phyloP scores from a whole-genome alignment of 192 early-diverging fungal species.

The Linnemannia schmuckeri region DNA sequence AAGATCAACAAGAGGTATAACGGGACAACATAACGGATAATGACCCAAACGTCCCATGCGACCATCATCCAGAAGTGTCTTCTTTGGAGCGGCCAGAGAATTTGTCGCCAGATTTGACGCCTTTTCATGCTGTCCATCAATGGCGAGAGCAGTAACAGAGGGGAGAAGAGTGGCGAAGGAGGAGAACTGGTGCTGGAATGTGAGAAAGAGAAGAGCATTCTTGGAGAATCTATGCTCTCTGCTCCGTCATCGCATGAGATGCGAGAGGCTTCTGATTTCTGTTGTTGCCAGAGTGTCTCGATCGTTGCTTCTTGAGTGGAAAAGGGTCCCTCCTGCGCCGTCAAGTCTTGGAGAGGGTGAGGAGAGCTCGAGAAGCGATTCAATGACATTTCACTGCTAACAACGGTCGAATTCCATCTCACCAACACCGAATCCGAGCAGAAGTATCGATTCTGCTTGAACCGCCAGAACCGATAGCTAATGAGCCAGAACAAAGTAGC shows the following conservation, averaged over 20 bases:
- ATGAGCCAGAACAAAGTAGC: conserved; percentile 13
- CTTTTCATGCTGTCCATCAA: not conserved
- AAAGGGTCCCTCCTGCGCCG: not conserved
- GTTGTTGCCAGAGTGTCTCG: not conserved
- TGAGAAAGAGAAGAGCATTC: not conserved
- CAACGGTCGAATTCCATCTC: not conserved
- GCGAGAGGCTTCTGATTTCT: not conserved
- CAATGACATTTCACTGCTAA: not conserved
- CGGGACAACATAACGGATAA: not conserved
- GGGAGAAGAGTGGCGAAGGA: not conserved
- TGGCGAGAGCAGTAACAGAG: not conserved
- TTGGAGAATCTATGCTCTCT: conserved; percentile 2
- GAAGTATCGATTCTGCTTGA: not conserved
- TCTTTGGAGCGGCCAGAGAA: not conserved
- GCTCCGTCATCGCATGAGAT: not conserved
- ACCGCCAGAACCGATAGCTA: not conserved
- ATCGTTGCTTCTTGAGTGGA: not conserved
- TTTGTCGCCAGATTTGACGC: not conserved
- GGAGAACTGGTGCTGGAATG: not conserved
- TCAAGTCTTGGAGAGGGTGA: not conserved
- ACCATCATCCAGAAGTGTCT: conserved; percentile 5
- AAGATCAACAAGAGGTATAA: conserved; percentile 18
- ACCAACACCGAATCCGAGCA: not conserved
- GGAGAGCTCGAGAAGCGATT: not conserved
- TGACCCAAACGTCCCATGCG: not conserved